Base-by-base conservation (phyloP, 768 basidiomycete genomes). In the Strobilomyces confusus region DNA sequence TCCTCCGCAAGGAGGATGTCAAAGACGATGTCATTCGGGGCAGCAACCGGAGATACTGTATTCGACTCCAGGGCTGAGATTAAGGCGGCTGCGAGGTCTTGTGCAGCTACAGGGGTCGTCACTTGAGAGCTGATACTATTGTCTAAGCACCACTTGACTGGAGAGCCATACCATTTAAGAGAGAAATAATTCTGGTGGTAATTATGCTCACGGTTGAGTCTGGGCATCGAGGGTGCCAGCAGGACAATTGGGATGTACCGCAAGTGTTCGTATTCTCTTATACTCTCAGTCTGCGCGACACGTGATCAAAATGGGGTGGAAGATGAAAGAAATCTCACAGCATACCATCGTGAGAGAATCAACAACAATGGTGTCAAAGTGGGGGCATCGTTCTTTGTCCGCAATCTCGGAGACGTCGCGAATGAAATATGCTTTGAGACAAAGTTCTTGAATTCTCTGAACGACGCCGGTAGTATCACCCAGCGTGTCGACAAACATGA, bases 1-100 rank as follows among this genome's bases (percentile, higher is more conserved):
- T 98, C 97, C 69, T 99, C 97, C 0, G 97, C 97, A 15, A 99
- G 81, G 26, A 99, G 80, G 59, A 99, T 95, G 67, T 92, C 91
- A 71, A 92, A 93, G 4, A 85, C 80, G 23, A 90, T 80, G 61
- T 95, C 91, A 66, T 86, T 95, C 22, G 89, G 87, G 2, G 86
- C 85, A 11, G 89, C 83, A 9, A 92, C 88, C 0, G 92, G 89
- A 56, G 87, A 89, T 58, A 94, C 88, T 20, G 94, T 94, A 72
- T 94, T 95, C 42, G 90, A 90, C 68, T 98, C 97, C 47, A 99
- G 79, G 0, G 97, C 95, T 3, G 93, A 89, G 46, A 98, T 86
- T 32, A 99, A 80, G 8, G 95, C 95, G 29, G 92, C 87, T 0
- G 91, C 84, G 13, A 99, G 83, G 62, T 98, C 95, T 68, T 92